These are phyloP conservation scores for Cokeromyces recurvatus DNA, from an alignment of 371 early-diverging fungal species.

Conservation along the genomic window DNA sequence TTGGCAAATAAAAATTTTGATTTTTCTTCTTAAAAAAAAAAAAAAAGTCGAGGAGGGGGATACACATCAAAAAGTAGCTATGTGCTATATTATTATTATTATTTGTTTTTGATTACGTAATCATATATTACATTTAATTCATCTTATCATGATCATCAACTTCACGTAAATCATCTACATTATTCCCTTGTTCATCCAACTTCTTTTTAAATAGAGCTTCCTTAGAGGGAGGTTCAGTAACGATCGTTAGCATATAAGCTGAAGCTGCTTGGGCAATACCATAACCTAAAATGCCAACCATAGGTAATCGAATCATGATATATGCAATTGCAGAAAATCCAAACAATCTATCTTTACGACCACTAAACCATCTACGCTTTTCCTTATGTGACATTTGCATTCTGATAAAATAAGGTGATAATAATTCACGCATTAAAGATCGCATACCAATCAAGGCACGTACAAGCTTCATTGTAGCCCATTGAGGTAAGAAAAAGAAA, in stretches of 20 bases:
- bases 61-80: too few species aligned
- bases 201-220: too few species aligned
- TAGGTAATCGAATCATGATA: conserved; percentile 43
- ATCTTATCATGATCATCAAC: too few species aligned
- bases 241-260: conserved; percentile 52
- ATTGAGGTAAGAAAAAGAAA: conserved; percentile 44
- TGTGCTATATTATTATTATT: too few species aligned
- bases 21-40: too few species aligned
- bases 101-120: too few species aligned
- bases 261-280: conserved; percentile 56
- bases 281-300: conserved; percentile 51
- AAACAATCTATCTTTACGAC: conserved; percentile 56
- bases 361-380: conserved; percentile 56
- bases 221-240: conserved; percentile 45
- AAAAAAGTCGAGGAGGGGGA: too few species aligned
- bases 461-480: conserved; percentile 36
- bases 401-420: conserved; percentile 66
- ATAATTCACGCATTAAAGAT: conserved; percentile 56
- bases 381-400: conserved; percentile 47
- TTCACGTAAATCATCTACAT: too few species aligned
- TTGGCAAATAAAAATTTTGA: too few species aligned
- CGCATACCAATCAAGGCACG: conserved; percentile 59
- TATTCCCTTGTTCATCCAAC: too few species aligned
- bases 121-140: too few species aligned
- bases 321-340: conserved; percentile 63